A percentile compares a stretch with the other conserved stretches of the same genome.
These are phyloP conservation scores for Blastocystis sp. DNA, from an alignment of 352 stramenopile species.

Conservation along the genomic window DNA sequence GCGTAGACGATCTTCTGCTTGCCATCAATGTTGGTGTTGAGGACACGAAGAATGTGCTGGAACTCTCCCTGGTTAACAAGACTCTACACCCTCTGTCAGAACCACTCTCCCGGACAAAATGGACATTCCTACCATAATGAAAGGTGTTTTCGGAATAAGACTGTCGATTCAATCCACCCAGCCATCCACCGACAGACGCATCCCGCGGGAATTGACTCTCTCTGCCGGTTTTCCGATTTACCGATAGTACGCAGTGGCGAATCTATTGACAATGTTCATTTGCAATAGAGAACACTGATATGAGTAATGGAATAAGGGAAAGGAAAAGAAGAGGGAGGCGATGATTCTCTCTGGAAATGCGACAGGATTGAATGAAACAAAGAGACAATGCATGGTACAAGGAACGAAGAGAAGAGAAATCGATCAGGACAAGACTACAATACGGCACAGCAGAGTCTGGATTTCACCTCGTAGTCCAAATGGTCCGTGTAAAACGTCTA, in stretches of 20 bases:
- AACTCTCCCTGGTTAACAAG: constrained; percentile 84
- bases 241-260: no score
- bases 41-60: constrained; percentile 99
- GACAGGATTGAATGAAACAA: no score
- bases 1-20: constrained; percentile 84
- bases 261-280: no score
- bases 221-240: no score
- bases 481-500: background rate
- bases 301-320: no score
- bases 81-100: constrained; percentile 41
- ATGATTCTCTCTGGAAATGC: no score
- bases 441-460: background rate
- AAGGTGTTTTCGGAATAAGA: constrained; percentile 66
- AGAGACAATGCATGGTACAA: no score
- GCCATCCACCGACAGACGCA: background rate
- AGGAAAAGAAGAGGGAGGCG: no score
- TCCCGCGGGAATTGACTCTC: constrained; percentile 38
- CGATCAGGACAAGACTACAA: no score
- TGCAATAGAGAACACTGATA: no score
- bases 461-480: background rate
- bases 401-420: no score
- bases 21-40: constrained; percentile 99
- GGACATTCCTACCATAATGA: constrained; percentile 54
- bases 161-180: no score
- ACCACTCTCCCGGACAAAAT: background rate